A percentile compares a stretch with the other conserved stretches of the same genome.
These are phyloP conservation scores for Trypanosoma conorhini DNA, from an alignment of 208 protist species.

Conservation along the genomic window DNA sequence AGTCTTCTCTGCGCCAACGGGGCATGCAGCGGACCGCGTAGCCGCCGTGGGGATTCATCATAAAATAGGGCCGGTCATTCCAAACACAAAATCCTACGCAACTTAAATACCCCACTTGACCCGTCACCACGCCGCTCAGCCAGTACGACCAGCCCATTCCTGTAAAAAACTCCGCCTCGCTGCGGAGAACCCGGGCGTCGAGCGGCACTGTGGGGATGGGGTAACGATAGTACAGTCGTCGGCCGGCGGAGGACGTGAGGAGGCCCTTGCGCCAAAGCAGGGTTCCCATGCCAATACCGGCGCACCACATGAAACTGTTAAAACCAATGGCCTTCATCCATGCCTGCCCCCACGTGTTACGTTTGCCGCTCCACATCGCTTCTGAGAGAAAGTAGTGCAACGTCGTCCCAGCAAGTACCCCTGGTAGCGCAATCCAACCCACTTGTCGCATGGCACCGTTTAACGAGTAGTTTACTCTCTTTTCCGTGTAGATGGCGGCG, in stretches of 20 bases:
- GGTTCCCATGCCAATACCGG: conserved; percentile 53
- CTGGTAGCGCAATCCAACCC: conserved; percentile 66
- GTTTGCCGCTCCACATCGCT: conserved; percentile 82
- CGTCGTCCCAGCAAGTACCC: conserved; percentile 63
- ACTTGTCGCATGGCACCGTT: conserved; percentile 78
- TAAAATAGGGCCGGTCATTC: conserved; percentile 72
- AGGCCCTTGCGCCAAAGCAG: conserved; percentile 70
- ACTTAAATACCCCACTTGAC: conserved; percentile 67
- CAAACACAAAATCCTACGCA: conserved; percentile 69
- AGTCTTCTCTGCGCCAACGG: conserved; percentile 66
- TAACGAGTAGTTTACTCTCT: conserved; percentile 75
- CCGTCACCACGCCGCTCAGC: conserved; percentile 65
- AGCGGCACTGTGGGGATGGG: conserved; percentile 74
- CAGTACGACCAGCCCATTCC: conserved; percentile 90
- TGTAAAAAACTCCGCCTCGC: conserved; percentile 54
- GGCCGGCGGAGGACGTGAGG: conserved; percentile 43
- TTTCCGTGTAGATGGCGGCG: conserved; percentile 62
- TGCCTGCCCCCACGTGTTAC: conserved; percentile 85
- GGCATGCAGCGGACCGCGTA: conserved; percentile 82
- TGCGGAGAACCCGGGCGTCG: conserved; percentile 68
- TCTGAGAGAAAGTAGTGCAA: conserved; percentile 85
- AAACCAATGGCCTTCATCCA: conserved; percentile 83
- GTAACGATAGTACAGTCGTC: conserved; percentile 78
- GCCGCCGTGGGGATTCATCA: conserved; percentile 81
- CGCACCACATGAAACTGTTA: conserved; percentile 60